Conservation (phyloP, 257 asterid genomes). For the Cinchona pubescens region DNA sequence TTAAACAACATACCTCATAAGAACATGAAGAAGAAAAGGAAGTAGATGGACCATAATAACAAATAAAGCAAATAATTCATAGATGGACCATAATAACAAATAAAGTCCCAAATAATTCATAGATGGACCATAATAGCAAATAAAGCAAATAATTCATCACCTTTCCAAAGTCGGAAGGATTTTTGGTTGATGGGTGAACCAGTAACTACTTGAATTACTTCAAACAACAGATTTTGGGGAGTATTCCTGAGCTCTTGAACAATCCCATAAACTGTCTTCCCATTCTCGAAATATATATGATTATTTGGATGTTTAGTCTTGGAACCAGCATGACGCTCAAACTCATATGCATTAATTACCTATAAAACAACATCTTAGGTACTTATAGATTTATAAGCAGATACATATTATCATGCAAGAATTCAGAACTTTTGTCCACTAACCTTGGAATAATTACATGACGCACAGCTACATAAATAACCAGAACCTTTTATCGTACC, state of each 20-base stretch:
- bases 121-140: neutral
- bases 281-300: conserved; percentile 40
- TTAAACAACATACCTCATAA: neutral
- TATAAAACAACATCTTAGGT: conserved; percentile 11
- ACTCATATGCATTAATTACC: conserved; percentile 40
- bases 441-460: conserved; percentile 34
- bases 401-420: neutral
- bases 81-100: conserved; percentile 1
- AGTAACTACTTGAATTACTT: conserved; percentile 32
- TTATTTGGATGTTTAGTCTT: conserved; percentile 39
- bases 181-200: conserved; percentile 35
- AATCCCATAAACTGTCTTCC: conserved; percentile 37
- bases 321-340: conserved; percentile 42
- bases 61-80: too few species aligned
- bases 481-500: conserved; percentile 34
- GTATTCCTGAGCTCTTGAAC: conserved; percentile 39
- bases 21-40: neutral
- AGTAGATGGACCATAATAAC: neutral
- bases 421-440: neutral
- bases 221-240: conserved; percentile 31
- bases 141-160: conserved; percentile 11
- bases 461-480: conserved; percentile 36
- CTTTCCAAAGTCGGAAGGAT: conserved; percentile 36
- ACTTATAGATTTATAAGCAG: neutral
- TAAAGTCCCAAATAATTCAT: too few species aligned